These are phyloP conservation scores for Scedosporium aurantiacum DNA, from an alignment of 2,329 filamentous ascomycete genomes.

Conservation along the genomic window DNA sequence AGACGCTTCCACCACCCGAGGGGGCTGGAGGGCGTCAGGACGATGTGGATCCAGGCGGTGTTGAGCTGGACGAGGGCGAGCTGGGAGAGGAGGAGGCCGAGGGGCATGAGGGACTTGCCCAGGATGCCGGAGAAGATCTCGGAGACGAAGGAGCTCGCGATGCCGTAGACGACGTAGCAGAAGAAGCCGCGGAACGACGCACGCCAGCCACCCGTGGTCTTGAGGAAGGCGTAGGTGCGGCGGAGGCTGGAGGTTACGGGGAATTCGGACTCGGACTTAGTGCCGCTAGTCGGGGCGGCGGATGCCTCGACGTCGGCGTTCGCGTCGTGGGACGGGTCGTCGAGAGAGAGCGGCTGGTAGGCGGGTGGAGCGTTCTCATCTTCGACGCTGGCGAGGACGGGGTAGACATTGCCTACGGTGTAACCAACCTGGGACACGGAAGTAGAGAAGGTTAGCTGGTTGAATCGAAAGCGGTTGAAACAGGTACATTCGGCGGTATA, in stretches of 20 bases:
- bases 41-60: slow-evolving; percentile 74
- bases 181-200: slow-evolving; percentile 60
- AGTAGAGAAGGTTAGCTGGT: background rate
- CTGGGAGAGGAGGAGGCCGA: slow-evolving; percentile 46
- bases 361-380: slow-evolving; percentile 40
- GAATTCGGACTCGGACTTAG: slow-evolving; percentile 13
- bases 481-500: too few species aligned
- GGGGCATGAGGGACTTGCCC: slow-evolving; percentile 33
- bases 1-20: slow-evolving; percentile 60
- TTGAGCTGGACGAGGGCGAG: slow-evolving; percentile 56
- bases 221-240: slow-evolving; percentile 43
- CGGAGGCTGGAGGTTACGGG: slow-evolving; percentile 41
- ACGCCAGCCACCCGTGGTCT: slow-evolving; percentile 49
- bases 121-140: slow-evolving; percentile 49
- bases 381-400: slow-evolving; percentile 46
- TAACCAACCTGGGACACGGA: slow-evolving; percentile 34
- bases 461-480: too few species aligned
- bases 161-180: slow-evolving; percentile 33
- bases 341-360: slow-evolving; percentile 40
- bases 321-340: slow-evolving; percentile 18
- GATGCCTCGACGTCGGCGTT: slow-evolving; percentile 22
- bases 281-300: slow-evolving; percentile 19
- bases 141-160: slow-evolving; percentile 30
- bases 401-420: slow-evolving; percentile 38
- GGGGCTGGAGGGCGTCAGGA: slow-evolving; percentile 60